Conservation (phyloP, 140 eudicot species). For the Anethum foeniculum region DNA sequence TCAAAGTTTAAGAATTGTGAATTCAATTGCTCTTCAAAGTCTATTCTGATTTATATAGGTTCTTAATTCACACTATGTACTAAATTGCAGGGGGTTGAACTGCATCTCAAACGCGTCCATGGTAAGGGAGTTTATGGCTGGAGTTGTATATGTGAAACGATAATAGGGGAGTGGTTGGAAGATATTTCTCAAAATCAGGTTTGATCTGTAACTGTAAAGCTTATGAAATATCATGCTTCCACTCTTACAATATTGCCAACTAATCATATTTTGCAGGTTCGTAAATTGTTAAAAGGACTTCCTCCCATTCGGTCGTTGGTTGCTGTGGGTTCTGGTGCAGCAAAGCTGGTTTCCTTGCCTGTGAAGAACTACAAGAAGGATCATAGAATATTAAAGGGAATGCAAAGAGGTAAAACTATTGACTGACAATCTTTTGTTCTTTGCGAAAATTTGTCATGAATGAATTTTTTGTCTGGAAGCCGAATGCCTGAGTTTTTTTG, state of each 20-base stretch:
- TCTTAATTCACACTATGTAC: neutral
- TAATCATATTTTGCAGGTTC: constrained; percentile 40
- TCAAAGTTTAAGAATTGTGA: neutral
- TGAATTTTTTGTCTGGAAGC: neutral
- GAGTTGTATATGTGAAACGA: constrained; percentile 64
- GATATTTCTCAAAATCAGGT: constrained; percentile 97
- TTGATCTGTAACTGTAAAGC: neutral
- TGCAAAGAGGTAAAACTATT: constrained; percentile 73
- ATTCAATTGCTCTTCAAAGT: neutral
- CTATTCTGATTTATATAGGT: neutral
- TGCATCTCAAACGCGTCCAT: constrained; percentile 75
- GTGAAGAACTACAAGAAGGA: constrained; percentile 80
- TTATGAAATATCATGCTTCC: neutral
- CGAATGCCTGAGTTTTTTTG: neutral
- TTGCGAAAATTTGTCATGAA: neutral
- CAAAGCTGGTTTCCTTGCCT: constrained; percentile 81
- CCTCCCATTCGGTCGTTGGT: constrained; percentile 83
- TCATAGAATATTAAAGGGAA: constrained; percentile 71
- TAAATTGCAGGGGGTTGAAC: constrained; percentile 71
- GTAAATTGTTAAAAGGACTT: constrained; percentile 79
- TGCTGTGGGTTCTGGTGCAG: constrained; percentile 91
- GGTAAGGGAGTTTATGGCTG: constrained; percentile 92
- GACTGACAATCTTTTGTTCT: neutral
- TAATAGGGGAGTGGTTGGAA: constrained; percentile 89
- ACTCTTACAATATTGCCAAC: neutral